phyloP scores from a whole-genome alignment of 306 rosid species.

The Vigna nakashimae region DNA sequence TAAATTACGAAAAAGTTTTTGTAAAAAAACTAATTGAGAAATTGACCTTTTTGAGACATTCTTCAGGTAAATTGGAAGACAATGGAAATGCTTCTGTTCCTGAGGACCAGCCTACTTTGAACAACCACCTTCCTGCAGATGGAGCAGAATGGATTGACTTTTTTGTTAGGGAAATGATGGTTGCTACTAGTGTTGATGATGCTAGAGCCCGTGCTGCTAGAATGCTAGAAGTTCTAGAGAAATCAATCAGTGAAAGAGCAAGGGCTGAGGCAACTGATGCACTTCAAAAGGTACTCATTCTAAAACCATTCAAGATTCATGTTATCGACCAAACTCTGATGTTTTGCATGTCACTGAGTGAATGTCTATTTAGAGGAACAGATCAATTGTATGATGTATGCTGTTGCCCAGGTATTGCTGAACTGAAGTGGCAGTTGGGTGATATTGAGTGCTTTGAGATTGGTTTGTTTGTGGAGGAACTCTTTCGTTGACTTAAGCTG shows the following conservation, averaged over 20 bases:
- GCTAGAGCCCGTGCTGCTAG: conserved; percentile 83
- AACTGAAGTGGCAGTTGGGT: conserved; percentile 20
- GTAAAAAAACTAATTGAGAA: neutral
- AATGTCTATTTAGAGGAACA: neutral
- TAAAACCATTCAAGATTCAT: conserved; percentile 17
- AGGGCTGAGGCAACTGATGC: conserved; percentile 69
- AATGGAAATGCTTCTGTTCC: conserved; percentile 58
- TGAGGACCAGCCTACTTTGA: conserved; percentile 51
- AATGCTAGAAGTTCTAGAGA: conserved; percentile 82
- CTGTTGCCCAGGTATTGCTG: conserved; percentile 4
- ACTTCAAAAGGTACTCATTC: conserved; percentile 67
- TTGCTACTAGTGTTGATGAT: conserved; percentile 81
- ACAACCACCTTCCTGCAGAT: conserved; percentile 69
- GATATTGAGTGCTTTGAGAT: conserved; percentile 33
- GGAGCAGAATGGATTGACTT: conserved; percentile 92
- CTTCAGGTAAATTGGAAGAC: conserved; percentile 52
- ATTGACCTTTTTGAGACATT: conserved; percentile 21
- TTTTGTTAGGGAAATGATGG: conserved; percentile 84
- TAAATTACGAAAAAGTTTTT: conserved; percentile 24
- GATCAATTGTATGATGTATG: neutral
- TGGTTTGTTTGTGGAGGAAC: conserved; percentile 9
- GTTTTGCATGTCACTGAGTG: neutral
- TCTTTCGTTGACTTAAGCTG: neutral
- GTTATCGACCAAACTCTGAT: conserved; percentile 31
- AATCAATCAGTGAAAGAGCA: conserved; percentile 71